Evolutionary conservation across 345 rosid species (phyloP).

Genomic region (Eucalyptus fibrosa): DNA sequence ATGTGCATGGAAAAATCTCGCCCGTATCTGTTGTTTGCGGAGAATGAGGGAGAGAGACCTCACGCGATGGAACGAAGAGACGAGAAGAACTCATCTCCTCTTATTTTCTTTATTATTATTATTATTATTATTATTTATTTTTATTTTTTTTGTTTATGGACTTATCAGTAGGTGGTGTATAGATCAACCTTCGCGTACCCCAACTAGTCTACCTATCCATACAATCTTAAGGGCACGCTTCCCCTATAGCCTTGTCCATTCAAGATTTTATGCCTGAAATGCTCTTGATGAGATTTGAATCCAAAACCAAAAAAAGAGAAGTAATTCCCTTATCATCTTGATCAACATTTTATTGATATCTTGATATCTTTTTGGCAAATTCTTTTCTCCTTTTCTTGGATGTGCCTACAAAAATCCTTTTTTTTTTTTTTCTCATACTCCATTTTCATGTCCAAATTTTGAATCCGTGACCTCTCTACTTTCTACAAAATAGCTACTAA

Average conservation of each 20-base stretch:
- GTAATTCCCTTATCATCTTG: not conserved
- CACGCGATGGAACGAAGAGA: not conserved
- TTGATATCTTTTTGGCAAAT: not conserved
- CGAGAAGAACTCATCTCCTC: not conserved
- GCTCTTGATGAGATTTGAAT: not conserved
- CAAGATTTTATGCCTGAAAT: not conserved
- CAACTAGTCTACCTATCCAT: not conserved
- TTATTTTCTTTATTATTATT: too few relatives aligned
- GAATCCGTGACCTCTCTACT: not conserved
- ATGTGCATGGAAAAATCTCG: not conserved
- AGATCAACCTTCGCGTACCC: not conserved
- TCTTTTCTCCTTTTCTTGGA: not conserved
- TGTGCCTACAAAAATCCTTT: not conserved
- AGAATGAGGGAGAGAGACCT: not conserved
- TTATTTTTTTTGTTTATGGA: too few relatives aligned
- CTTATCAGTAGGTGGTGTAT: too few relatives aligned
- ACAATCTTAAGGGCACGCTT: not conserved
- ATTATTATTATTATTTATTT: too few relatives aligned
- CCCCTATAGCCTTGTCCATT: not conserved
- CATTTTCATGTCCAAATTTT: not conserved
- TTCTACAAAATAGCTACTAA: not conserved
- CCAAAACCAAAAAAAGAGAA: not conserved
- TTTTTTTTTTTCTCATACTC: not conserved
- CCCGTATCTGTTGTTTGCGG: not conserved
- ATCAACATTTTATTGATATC: not conserved